Evolutionary conservation across 176 grass and related monocot genomes (phyloP).

Genomic region (Alloteropsis semialata): DNA sequence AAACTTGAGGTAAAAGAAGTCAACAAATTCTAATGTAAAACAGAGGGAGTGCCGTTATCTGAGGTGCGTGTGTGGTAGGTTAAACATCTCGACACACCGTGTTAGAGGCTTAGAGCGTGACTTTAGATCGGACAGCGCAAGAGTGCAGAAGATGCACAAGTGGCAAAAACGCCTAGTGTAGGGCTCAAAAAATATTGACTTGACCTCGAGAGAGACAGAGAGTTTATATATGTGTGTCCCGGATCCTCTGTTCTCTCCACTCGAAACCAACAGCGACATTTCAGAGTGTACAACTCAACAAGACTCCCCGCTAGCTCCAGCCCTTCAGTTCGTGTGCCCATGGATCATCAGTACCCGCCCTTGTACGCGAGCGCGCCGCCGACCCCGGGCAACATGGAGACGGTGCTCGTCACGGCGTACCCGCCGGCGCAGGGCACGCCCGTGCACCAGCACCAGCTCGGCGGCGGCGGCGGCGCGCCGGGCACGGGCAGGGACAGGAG

Average conservation of each 20-base stretch:
- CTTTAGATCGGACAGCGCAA: background rate
- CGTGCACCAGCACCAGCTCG: constrained; percentile 7
- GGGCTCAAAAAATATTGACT: background rate
- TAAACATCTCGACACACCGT: background rate
- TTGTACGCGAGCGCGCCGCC: background rate
- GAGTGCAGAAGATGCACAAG: background rate
- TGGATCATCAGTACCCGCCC: background rate
- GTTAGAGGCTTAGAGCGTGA: background rate
- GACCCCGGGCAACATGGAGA: constrained; percentile 14
- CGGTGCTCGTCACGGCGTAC: background rate
- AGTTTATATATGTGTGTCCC: background rate
- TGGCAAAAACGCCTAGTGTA: background rate
- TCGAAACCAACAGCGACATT: background rate
- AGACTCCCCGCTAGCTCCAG: background rate
- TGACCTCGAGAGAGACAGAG: background rate
- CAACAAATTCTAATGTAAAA: no score
- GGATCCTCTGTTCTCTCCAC: background rate
- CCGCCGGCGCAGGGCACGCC: background rate
- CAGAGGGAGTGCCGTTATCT: no score
- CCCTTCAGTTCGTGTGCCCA: background rate
- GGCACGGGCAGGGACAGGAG: background rate
- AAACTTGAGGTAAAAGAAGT: no score
- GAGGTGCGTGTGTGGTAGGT: no score
- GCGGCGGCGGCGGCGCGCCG: background rate
- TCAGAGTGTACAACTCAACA: background rate